A percentile compares a stretch with the other conserved stretches of the same genome.
These are phyloP conservation scores for Aureobasidium sp. DNA, from an alignment of 2,329 filamentous ascomycete species.

Conservation along the genomic window DNA sequence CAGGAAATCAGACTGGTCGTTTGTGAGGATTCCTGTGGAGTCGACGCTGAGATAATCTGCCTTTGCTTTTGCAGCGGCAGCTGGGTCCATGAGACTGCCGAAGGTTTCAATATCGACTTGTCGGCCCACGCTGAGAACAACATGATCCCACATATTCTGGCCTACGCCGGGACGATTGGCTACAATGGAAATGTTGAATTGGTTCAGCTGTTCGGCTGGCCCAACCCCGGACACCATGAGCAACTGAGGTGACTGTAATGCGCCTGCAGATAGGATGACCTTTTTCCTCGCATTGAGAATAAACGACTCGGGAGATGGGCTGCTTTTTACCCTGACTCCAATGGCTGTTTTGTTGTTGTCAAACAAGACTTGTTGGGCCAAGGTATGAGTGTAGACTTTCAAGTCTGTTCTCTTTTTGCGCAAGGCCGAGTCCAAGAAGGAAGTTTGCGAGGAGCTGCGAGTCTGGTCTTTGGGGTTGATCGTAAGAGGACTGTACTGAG, in stretches of 20 bases:
- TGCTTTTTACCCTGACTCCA: conserved; percentile 25
- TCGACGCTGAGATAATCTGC: conserved; percentile 18
- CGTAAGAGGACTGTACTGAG: conserved; percentile 21
- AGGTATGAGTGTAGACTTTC: conserved; percentile 22
- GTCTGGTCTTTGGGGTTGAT: conserved; percentile 21
- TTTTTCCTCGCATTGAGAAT: conserved; percentile 34
- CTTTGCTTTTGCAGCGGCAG: conserved; percentile 17
- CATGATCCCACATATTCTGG: conserved; percentile 27
- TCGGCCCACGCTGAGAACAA: conserved; percentile 31
- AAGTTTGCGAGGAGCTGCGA: conserved; percentile 24
- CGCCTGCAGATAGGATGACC: conserved; percentile 28
- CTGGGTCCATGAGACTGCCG: conserved; percentile 15
- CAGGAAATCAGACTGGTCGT: conserved; percentile 19
- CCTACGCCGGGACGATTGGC: conserved; percentile 26
- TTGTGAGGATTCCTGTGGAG: conserved; percentile 22
- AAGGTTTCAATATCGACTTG: conserved; percentile 22
- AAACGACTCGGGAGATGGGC: conserved; percentile 24
- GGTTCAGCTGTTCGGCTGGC: conserved; percentile 28
- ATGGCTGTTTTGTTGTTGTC: conserved; percentile 21
- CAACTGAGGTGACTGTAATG: conserved; percentile 20
- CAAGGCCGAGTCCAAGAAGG: conserved; percentile 25
- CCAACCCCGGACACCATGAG: conserved; percentile 27
- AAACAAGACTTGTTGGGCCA: conserved; percentile 30
- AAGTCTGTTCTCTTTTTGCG: conserved; percentile 20
- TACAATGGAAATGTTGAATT: conserved; percentile 27